These are phyloP conservation scores for Phyllosticta paracitricarpa DNA, from an alignment of 2,329 filamentous ascomycete genomes.

Conservation along the genomic window DNA sequence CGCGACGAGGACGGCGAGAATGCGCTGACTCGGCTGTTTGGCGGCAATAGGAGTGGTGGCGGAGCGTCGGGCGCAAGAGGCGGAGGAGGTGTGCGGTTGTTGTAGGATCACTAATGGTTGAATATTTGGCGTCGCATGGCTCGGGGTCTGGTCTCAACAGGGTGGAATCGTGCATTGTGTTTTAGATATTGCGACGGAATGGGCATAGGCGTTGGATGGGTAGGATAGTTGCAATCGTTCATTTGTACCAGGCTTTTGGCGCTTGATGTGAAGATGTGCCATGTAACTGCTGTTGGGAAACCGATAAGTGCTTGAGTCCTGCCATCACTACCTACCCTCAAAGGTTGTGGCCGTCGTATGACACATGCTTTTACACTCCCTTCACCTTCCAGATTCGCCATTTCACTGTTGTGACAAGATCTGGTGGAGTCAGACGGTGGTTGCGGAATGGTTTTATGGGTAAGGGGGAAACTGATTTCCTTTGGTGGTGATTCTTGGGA, in stretches of 20 bases:
- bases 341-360: too few species aligned
- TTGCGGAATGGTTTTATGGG: too few species aligned
- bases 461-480: too few species aligned
- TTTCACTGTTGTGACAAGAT: too few species aligned
- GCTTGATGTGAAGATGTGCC: too few species aligned
- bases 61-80: not conserved
- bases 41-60: not conserved
- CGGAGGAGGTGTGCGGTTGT: not conserved
- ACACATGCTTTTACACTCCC: too few species aligned
- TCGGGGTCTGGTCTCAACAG: not conserved
- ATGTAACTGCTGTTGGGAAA: too few species aligned
- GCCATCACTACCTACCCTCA: too few species aligned
- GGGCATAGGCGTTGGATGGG: not conserved
- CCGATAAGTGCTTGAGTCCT: too few species aligned
- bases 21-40: not conserved
- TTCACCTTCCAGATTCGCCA: too few species aligned
- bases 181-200: not conserved
- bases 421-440: too few species aligned
- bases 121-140: not conserved
- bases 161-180: not conserved
- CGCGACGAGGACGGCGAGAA: slow-evolving; percentile 25
- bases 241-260: not conserved
- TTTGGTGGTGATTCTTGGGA: too few species aligned
- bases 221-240: not conserved
- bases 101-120: not conserved